phyloP scores from a whole-genome alignment of 2,329 filamentous ascomycete genomes.

The Lojkania enalia region DNA sequence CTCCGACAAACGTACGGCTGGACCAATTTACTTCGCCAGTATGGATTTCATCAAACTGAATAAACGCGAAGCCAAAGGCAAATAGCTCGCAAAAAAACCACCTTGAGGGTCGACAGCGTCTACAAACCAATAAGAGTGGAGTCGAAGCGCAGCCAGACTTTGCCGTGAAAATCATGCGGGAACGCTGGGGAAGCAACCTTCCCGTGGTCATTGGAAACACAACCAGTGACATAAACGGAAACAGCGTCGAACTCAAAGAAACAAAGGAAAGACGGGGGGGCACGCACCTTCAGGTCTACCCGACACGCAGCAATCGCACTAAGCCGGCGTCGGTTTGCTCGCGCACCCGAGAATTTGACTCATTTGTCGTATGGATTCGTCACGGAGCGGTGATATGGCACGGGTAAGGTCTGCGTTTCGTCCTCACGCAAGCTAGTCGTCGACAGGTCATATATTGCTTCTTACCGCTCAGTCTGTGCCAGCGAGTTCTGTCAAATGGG shows the following conservation, averaged over 20 bases:
- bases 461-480: slow-evolving; percentile 3
- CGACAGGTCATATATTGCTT: slow-evolving; percentile 13
- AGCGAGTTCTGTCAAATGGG: slow-evolving; percentile 12
- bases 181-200: too few species aligned
- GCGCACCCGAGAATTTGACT: slow-evolving; percentile 10
- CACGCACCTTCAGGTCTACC: slow-evolving; percentile 32
- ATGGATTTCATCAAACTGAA: too few species aligned
- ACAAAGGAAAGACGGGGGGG: too few species aligned
- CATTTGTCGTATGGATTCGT: slow-evolving; percentile 8
- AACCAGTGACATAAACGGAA: slow-evolving; percentile 13
- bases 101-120: too few species aligned
- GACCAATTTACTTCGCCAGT: too few species aligned
- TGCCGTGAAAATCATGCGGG: too few species aligned
- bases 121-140: too few species aligned
- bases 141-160: too few species aligned
- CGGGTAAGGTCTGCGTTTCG: too few species aligned
- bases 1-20: not conserved
- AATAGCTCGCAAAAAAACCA: slow-evolving; percentile 6
- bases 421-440: slow-evolving; percentile 13
- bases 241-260: slow-evolving; percentile 22
- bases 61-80: too few species aligned
- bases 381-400: too few species aligned
- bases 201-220: slow-evolving; percentile 11
- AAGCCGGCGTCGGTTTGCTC: slow-evolving; percentile 11
- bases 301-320: slow-evolving; percentile 3